Base-by-base conservation (phyloP, 257 asterid genomes). In the Scutellaria minor region DNA sequence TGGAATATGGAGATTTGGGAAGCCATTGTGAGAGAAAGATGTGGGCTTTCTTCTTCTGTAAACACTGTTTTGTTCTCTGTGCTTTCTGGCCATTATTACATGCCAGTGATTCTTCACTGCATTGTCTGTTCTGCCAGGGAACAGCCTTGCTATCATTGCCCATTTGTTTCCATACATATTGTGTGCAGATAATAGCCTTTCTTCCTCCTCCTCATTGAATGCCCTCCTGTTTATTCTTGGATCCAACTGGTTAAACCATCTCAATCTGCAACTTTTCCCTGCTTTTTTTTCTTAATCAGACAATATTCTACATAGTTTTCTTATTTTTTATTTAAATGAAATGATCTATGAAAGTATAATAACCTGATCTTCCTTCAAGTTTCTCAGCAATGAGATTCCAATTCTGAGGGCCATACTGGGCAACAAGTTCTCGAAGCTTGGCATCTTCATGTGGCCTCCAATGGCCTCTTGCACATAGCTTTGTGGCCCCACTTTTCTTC, bases 81-180 rank as follows among this genome's bases (percentile, higher is more conserved):
- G 76, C 3, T 80, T 82, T 48, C 89, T 78, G 24, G 89, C 87
- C 84, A 76, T 85, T 3, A 83, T 83, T 59, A 85, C 89, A 71
- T 85, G 89, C 85, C 85, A 85, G 68, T 85, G 89, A 61, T 85
- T 85, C 82, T 85, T 85, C 7, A 85, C 89, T 7, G 89, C 85
- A 52, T 85, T 85, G 52, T 85, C 89, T 1, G 89, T 85, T 37
- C 89, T 73, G 3, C 87, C 85, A 2, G 87, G 85, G 48, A 85
- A 85, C 10, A 85, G 79, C 51, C 79, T 78, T 0, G 89, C 82
- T 20, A 85, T 85, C 83, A 78, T 67, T 1, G 86, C 79, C 89
- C 89, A 85, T 63, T 85, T 85, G 82, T 82, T 85, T 9, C 89
- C 89, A 22, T 85, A 80, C 72, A 78, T 68, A 15, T 40, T 61